A percentile compares a stretch with the other conserved stretches of the same genome.
These are phyloP conservation scores for Sanghuangporus weigelae DNA, from an alignment of 1,284 basidiomycete genomes.

Conservation along the genomic window DNA sequence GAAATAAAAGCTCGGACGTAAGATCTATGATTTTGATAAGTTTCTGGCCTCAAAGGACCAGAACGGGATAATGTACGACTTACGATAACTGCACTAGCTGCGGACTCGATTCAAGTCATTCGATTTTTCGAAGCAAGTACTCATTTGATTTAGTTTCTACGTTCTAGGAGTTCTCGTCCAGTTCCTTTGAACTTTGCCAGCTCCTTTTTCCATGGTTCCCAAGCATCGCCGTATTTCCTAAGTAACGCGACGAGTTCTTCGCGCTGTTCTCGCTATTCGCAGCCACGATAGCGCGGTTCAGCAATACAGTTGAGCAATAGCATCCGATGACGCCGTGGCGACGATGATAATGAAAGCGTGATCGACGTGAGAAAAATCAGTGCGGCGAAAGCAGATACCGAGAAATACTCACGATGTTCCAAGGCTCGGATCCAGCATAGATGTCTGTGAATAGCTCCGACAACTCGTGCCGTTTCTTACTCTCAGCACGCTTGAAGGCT, in stretches of 20 bases:
- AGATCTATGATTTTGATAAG: too few species aligned
- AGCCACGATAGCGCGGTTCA: conserved; percentile 1
- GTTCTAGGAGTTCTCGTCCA: conserved; percentile 54
- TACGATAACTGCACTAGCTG: neutral
- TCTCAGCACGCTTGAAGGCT: conserved; percentile 77
- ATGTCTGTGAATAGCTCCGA: conserved; percentile 85
- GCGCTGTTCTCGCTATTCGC: conserved; percentile 70
- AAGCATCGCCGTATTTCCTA: conserved; percentile 78
- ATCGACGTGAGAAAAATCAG: neutral
- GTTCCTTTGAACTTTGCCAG: conserved; percentile 76
- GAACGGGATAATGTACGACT: neutral
- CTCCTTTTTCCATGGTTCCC: conserved; percentile 83
- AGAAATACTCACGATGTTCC: conserved; percentile 70
- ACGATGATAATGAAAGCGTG: neutral
- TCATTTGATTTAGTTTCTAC: neutral
- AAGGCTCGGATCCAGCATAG: conserved; percentile 80
- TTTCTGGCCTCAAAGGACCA: neutral
- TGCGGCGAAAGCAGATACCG: neutral
- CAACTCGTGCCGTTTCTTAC: conserved; percentile 63
- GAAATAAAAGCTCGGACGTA: neutral
- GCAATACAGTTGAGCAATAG: conserved; percentile 4
- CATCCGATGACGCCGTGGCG: neutral
- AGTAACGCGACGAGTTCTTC: conserved; percentile 72
- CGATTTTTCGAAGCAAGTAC: neutral
- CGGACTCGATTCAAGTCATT: neutral